A percentile compares a stretch with the other conserved stretches of the same genome.
phyloP scores from a whole-genome alignment of 352 stramenopile genomes.

The Pythium plurisporium region DNA sequence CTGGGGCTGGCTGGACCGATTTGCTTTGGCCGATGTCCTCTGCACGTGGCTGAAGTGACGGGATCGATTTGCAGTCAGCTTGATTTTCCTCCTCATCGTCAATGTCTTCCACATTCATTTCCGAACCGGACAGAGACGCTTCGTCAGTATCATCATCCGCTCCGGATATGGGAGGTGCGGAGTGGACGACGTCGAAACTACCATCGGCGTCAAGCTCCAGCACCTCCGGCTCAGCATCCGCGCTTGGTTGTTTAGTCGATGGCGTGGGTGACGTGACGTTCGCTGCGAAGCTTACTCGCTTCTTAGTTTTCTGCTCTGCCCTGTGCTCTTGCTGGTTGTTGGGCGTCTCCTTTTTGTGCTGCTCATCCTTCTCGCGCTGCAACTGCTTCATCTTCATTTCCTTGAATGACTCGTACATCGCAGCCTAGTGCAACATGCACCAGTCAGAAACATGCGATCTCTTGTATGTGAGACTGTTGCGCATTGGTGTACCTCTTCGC shows the following conservation, averaged over 20 bases:
- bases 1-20: no score
- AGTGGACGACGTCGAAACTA: constrained; percentile 38
- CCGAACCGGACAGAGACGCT: neutral
- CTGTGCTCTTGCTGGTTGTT: neutral
- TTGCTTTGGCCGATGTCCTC: no score
- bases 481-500: constrained; percentile 72
- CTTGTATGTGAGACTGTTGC: neutral
- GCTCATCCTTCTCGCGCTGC: constrained; percentile 1
- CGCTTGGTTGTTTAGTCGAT: no score
- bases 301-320: neutral
- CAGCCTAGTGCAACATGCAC: constrained; percentile 20
- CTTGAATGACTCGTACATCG: constrained; percentile 74
- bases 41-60: no score
- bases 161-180: neutral
- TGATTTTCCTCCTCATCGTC: constrained; percentile 1
- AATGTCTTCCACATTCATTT: constrained; percentile 9
- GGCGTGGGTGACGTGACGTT: neutral
- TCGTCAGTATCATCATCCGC: neutral
- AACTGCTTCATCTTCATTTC: constrained; percentile 31
- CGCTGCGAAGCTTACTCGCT: constrained; percentile 36
- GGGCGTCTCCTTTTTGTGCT: neutral
- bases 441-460: neutral
- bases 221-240: constrained; percentile 16
- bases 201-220: constrained; percentile 54
- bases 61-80: neutral